These are phyloP conservation scores for Melanogaster broomeanus DNA, from an alignment of 768 basidiomycete genomes.

Conservation along the genomic window DNA sequence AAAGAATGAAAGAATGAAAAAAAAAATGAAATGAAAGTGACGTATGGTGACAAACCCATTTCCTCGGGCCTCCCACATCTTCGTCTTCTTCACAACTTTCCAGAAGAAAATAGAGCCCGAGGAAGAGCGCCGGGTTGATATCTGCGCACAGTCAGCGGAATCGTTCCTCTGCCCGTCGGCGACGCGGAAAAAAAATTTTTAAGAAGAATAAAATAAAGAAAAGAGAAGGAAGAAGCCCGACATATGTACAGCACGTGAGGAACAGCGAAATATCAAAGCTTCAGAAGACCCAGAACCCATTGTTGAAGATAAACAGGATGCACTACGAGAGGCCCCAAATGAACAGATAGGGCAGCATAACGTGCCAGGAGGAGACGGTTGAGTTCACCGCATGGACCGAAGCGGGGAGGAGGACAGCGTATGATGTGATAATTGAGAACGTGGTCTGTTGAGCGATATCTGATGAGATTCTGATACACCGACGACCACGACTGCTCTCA, in stretches of 20 bases:
- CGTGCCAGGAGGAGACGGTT: constrained; percentile 4
- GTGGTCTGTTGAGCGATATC: no score
- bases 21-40: no score
- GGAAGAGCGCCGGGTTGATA: constrained; percentile 26
- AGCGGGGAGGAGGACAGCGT: no score
- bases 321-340: constrained; percentile 71
- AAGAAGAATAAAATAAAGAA: no score
- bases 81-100: constrained; percentile 19
- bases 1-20: no score
- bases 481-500: no score
- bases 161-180: no score
- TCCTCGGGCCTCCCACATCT: constrained; percentile 55
- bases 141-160: constrained; percentile 25
- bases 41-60: constrained; percentile 72
- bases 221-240: background rate
- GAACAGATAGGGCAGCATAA: constrained; percentile 51
- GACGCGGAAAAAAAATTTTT: no score
- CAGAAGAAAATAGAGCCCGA: constrained; percentile 23
- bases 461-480: no score
- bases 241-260: constrained; percentile 45
- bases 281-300: constrained; percentile 64
- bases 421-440: no score
- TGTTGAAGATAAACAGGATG: constrained; percentile 56
- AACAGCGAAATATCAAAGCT: constrained; percentile 54
- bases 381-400: no score